These are phyloP conservation scores for Colletotrichum sp. DNA, from an alignment of 2,329 filamentous ascomycete species.

Conservation along the genomic window DNA sequence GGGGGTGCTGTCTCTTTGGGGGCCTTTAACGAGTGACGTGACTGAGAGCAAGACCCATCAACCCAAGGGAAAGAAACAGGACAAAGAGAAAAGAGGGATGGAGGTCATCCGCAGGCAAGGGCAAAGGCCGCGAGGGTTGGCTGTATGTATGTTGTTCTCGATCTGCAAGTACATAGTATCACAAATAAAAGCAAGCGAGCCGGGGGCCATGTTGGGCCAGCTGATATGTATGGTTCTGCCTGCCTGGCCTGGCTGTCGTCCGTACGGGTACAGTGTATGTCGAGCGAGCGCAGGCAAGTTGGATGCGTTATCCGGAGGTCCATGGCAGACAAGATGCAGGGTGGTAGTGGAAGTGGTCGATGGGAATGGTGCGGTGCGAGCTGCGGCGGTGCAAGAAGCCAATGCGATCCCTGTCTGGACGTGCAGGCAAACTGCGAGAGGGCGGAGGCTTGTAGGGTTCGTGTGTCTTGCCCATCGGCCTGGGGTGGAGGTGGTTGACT, in stretches of 20 bases:
- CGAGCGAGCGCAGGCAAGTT: neutral
- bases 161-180: neutral
- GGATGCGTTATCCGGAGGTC: slow-evolving; percentile 4
- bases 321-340: neutral
- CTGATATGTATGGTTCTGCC: neutral
- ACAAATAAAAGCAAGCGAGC: slow-evolving; percentile 21
- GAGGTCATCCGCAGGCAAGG: slow-evolving; percentile 1
- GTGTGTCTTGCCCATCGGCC: slow-evolving; percentile 1
- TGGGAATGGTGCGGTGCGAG: neutral
- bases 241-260: neutral
- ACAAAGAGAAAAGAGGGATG: slow-evolving; percentile 4
- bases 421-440: slow-evolving; percentile 17
- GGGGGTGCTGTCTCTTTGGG: neutral
- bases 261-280: slow-evolving; percentile 4
- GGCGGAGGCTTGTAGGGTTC: slow-evolving; percentile 12
- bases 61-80: neutral
- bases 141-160: slow-evolving; percentile 17
- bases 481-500: neutral
- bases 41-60: neutral
- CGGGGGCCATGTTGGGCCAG: slow-evolving; percentile 5
- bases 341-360: neutral
- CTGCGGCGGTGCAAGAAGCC: slow-evolving; percentile 20
- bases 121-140: neutral
- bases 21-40: neutral
- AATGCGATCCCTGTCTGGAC: slow-evolving; percentile 3